Percentiles rank a stretch among this genome's conserved stretches.
phyloP scores from a whole-genome alignment of 2,329 filamentous ascomycete species.

The Blastomyces emzantsi region DNA sequence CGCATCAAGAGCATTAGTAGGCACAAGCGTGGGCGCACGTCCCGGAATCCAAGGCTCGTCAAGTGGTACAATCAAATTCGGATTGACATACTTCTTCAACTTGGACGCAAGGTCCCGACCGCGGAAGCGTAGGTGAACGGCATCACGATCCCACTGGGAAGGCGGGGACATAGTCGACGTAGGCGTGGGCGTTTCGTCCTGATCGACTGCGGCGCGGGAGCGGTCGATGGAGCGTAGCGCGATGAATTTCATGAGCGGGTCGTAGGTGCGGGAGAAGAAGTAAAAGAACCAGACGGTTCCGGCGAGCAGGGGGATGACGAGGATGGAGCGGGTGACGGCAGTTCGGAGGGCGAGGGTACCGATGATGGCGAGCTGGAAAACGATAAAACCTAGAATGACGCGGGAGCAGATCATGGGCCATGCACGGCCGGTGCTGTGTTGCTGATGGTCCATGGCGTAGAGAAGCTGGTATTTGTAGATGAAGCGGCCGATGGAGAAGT shows the following conservation, averaged over 20 bases:
- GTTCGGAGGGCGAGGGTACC: constrained; percentile 69
- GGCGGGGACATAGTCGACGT: constrained; percentile 33
- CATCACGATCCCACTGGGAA: constrained; percentile 37
- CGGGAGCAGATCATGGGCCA: constrained; percentile 98
- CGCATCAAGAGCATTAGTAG: background rate
- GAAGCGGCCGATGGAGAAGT: constrained; percentile 61
- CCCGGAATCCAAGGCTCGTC: constrained; percentile 38
- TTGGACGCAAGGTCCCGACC: constrained; percentile 33
- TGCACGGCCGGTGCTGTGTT: constrained; percentile 83
- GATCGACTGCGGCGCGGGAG: constrained; percentile 33
- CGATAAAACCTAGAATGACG: constrained; percentile 70
- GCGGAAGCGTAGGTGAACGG: constrained; percentile 33
- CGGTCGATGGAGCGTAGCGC: constrained; percentile 75
- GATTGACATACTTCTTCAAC: constrained; percentile 41
- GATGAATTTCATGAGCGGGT: constrained; percentile 85
- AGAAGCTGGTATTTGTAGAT: constrained; percentile 96
- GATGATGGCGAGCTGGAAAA: constrained; percentile 87
- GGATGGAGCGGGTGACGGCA: constrained; percentile 62
- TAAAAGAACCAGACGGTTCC: constrained; percentile 84
- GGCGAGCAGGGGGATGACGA: constrained; percentile 67
- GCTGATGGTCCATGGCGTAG: constrained; percentile 96
- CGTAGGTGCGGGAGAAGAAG: constrained; percentile 70
- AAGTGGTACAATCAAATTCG: constrained; percentile 37
- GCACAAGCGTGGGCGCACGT: constrained; percentile 8
- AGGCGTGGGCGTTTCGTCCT: constrained; percentile 27